A percentile compares a stretch with the other conserved stretches of the same genome.
Conservation (phyloP, 305 asterid species). For the Solanum hybrid region DNA sequence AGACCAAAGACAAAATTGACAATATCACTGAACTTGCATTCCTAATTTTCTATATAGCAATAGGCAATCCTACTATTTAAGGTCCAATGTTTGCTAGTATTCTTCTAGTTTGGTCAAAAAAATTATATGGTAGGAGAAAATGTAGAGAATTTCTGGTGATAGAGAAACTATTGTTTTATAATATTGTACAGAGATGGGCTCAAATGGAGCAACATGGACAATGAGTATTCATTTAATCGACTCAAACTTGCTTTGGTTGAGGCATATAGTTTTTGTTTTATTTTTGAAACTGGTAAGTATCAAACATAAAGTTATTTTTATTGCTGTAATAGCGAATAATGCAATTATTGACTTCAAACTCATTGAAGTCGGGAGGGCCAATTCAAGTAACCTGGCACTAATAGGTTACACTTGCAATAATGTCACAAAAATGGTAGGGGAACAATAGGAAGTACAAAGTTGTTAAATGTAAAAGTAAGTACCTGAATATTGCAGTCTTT, state of each 20-base stretch:
- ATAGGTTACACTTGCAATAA: background rate
- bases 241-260: background rate
- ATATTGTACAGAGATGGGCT: background rate
- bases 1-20: background rate
- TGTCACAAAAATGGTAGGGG: background rate
- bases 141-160: background rate
- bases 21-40: background rate
- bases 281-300: no score
- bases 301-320: background rate
- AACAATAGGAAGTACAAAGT: background rate
- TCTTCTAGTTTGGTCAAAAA: background rate
- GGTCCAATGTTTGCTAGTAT: background rate
- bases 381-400: background rate
- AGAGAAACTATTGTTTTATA: background rate
- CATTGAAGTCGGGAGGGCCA: background rate
- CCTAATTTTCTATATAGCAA: background rate
- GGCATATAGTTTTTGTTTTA: background rate
- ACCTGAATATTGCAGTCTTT: conserved; percentile 76
- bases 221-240: background rate
- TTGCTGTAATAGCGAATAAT: background rate
- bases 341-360: background rate
- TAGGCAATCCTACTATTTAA: background rate
- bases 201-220: background rate
- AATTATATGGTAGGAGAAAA: background rate
- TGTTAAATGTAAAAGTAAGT: background rate